Conservation (phyloP, 1,284 basidiomycete species). For the Apiotrichum gamsii region DNA sequence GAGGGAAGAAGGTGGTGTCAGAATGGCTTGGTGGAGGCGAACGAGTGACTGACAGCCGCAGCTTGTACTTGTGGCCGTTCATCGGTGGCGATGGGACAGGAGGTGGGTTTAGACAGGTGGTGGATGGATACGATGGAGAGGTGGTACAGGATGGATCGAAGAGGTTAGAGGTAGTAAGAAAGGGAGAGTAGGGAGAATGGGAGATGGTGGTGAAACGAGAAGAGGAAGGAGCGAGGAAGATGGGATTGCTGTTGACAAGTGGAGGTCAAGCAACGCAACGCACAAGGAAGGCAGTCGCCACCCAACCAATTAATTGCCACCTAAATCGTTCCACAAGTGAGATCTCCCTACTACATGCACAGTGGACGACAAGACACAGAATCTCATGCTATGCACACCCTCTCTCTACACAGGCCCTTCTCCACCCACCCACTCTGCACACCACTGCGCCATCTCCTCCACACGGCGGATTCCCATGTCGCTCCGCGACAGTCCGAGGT, state of each 20-base stretch:
- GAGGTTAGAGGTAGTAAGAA: background rate
- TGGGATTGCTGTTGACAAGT: no score
- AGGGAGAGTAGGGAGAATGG: background rate
- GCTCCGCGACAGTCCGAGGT: constrained; percentile 34
- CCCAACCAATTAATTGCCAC: no score
- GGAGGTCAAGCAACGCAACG: no score
- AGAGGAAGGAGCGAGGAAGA: background rate
- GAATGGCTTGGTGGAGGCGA: background rate
- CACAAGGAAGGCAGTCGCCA: background rate
- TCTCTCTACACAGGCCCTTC: no score
- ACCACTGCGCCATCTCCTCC: constrained; percentile 33
- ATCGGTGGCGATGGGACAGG: no score
- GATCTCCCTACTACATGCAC: background rate
- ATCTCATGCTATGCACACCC: background rate
- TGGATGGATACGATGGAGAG: background rate
- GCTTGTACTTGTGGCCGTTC: background rate
- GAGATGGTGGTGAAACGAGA: background rate
- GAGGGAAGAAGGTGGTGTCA: background rate
- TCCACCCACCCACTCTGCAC: constrained; percentile 35
- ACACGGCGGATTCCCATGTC: constrained; percentile 34
- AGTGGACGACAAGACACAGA: background rate
- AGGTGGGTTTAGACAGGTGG: background rate
- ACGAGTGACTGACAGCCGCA: background rate
- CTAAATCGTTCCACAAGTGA: no score
- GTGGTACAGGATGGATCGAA: background rate